Base-by-base conservation (phyloP, 129 eudicot species). In the Dittrichia graveolens region DNA sequence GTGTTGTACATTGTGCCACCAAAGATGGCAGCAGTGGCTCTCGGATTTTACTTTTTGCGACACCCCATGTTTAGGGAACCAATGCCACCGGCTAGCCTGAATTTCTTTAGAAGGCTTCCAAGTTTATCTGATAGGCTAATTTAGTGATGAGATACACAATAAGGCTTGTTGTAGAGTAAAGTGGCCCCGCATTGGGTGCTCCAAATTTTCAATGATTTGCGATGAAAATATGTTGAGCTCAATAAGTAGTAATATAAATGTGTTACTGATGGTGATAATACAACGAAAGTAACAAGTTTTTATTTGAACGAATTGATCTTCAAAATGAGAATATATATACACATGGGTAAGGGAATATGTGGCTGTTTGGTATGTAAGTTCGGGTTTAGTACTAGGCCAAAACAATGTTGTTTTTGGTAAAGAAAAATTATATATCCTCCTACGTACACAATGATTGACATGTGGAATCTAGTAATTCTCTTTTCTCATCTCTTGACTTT, bases 31-130 rank as follows among this genome's bases (percentile, higher is more conserved):
- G 97, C 99, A 3, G 99, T 95, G 80, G 99, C 99, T 35, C 86
- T 95, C 18, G 99, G 99, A 14, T 95, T 95, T 81, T 95, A 90
- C 82, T 95, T 86, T 67, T 73, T 95, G 71, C 86, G 99, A 40
- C 99, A 95, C 73, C 99, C 99, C 19, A 95, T 95, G 99, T 95
- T 95, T 34, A 82, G 99, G 86, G 99, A 95, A 73, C 97, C 99
- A 2, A 95, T 90, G 99, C 99, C 97, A 6, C 99, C 97, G 7
- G 88, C 96, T 6, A 91, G 96, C 77, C 71, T 95, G 75, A 95
- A 92, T 76, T 90, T 95, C 85, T 95, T 95, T 84, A 83, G 99
- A 71, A 81, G 99, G 76, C 94, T 95, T 72, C 99, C 99, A 13
- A 91, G 99, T 59, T 81, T 95, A 75, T 95, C 99, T 5, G 99